A percentile compares a stretch with the other conserved stretches of the same genome.
Evolutionary conservation across 768 basidiomycete genomes (phyloP).

Genomic region (Cyathus striatus): DNA sequence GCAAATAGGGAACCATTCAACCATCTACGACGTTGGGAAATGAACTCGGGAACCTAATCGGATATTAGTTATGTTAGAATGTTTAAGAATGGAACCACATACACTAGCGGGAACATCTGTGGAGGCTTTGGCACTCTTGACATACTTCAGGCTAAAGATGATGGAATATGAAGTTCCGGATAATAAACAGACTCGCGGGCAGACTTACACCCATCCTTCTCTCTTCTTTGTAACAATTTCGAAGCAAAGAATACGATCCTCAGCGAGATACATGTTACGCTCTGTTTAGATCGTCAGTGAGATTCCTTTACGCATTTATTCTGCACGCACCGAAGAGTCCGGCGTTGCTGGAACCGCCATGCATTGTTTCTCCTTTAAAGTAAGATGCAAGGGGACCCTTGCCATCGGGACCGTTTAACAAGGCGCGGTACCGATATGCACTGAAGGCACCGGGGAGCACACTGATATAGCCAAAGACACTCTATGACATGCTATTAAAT

Average conservation of each 20-base stretch:
- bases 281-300: slow-evolving; percentile 27
- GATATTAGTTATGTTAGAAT: no score
- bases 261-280: slow-evolving; percentile 90
- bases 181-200: slow-evolving; percentile 10
- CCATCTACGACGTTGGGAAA: slow-evolving; percentile 89
- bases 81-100: no score
- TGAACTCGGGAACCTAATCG: slow-evolving; percentile 93
- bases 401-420: slow-evolving; percentile 82
- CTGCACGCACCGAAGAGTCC: slow-evolving; percentile 59
- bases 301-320: no score
- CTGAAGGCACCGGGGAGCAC: slow-evolving; percentile 92
- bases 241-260: slow-evolving; percentile 89
- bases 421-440: slow-evolving; percentile 85
- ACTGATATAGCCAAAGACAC: slow-evolving; percentile 82
- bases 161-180: slow-evolving; percentile 4
- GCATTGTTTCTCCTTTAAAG: slow-evolving; percentile 91
- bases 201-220: slow-evolving; percentile 73
- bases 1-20: slow-evolving; percentile 90
- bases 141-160: slow-evolving; percentile 69
- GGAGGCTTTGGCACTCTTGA: slow-evolving; percentile 90
- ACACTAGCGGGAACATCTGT: slow-evolving; percentile 94
- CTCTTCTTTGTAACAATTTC: slow-evolving; percentile 89
- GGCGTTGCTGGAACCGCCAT: slow-evolving; percentile 54
- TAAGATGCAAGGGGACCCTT: slow-evolving; percentile 88
- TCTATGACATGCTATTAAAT: slow-evolving; percentile 29